These are phyloP conservation scores for Lablab purpureus DNA, from an alignment of 306 rosid species.

Conservation along the genomic window DNA sequence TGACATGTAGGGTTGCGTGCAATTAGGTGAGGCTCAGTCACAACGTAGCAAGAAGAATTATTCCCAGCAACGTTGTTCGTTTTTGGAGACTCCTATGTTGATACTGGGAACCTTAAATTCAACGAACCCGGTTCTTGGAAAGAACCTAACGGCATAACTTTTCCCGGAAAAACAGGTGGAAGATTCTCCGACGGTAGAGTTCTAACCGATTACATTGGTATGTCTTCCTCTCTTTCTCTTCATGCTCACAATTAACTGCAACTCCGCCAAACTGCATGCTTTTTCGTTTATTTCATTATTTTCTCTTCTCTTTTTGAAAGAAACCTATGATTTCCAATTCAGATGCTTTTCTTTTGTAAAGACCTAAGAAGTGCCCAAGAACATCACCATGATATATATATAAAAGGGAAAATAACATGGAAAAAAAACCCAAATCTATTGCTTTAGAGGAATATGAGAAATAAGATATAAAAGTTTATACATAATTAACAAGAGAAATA, in stretches of 20 bases:
- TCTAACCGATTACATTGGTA: conserved; percentile 43
- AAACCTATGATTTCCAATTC: too few species aligned
- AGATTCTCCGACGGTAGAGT: conserved; percentile 48
- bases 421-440: too few species aligned
- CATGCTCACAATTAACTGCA: background rate
- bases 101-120: conserved; percentile 25
- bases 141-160: conserved; percentile 37
- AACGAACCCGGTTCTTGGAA: conserved; percentile 29
- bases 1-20: too few species aligned
- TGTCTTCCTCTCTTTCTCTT: background rate
- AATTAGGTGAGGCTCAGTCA: conserved; percentile 27
- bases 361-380: too few species aligned
- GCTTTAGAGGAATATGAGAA: too few species aligned
- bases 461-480: too few species aligned
- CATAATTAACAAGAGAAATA: too few species aligned
- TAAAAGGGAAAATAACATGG: too few species aligned
- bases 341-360: too few species aligned
- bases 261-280: background rate
- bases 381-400: too few species aligned
- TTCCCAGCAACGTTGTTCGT: conserved; percentile 36
- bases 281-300: background rate
- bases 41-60: background rate
- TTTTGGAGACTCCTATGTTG: conserved; percentile 47
- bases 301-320: too few species aligned
- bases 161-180: conserved; percentile 41